Evolutionary conservation across 2,329 filamentous ascomycete species (phyloP), one percentile per base, ranked within the genome.

Genomic region (Nemania sp.): DNA sequence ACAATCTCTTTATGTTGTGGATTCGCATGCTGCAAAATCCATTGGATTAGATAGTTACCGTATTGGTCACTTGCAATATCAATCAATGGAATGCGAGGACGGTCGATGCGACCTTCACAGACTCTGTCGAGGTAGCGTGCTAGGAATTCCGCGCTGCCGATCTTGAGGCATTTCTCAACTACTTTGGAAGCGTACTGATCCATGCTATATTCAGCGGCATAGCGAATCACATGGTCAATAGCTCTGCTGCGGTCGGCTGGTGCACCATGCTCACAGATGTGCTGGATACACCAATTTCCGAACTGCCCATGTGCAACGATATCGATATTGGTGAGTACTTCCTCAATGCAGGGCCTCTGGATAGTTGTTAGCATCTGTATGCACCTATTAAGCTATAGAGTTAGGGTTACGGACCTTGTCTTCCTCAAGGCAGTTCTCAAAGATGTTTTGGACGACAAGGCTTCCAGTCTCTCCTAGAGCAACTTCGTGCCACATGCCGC

Each of bases 151-250:
- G 87, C 82, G 29, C 94, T 93, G 52, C 95, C 93, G 82, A 99
- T 97, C 85, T 99, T 99, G 73, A 99, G 89, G 76, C 96, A 99
- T 82, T 99, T 99, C 83, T 99, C 95, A 69, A 99, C 95, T 52
- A 99, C 96, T 82, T 99, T 99, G 68, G 96, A 99, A 51, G 96
- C 97, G 78, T 98, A 99, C 78, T 99, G 96, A 75, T 99, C 96
- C 88, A 97, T 98, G 81, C 95, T 98, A 82, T 98, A 99, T 81
- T 98, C 94, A 18, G 93, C 92, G 35, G 94, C 93, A 81, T 93
- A 97, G 71, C 91, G 91, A 73, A 99, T 92, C 76, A 99, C 95
- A 80, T 98, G 95, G 74, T 99, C 95, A 76, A 98, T 91, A 52
- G 97, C 96, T 73, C 94, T 92, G 81, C 92, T 95, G 75, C 95